Conservation (phyloP, 2,329 filamentous ascomycete species). For the Nemania sp. region DNA sequence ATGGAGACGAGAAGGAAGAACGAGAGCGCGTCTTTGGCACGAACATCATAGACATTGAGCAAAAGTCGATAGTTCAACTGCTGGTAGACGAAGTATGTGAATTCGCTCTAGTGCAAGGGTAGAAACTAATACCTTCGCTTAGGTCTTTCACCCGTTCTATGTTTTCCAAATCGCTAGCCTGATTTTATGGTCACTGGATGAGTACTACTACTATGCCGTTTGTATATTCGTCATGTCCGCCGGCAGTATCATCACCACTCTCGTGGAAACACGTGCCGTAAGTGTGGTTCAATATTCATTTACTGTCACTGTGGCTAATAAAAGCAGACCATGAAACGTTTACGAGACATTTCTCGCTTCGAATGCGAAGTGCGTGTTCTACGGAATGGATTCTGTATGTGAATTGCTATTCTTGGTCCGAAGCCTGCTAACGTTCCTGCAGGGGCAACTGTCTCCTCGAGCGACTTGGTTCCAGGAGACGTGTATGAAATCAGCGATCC, state of each 20-base stretch:
- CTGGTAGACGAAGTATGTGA: slow-evolving; percentile 77
- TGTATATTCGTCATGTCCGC: slow-evolving; percentile 96
- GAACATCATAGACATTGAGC: slow-evolving; percentile 90
- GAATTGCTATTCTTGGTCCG: neutral
- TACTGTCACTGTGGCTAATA: slow-evolving; percentile 15
- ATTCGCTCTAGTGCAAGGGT: neutral
- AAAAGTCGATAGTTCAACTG: slow-evolving; percentile 81
- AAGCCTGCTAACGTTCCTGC: slow-evolving; percentile 32
- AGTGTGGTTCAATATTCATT: slow-evolving; percentile 39
- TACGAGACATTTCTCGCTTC: slow-evolving; percentile 90
- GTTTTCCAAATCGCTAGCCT: slow-evolving; percentile 96
- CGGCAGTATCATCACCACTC: slow-evolving; percentile 85
- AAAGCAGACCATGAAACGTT: slow-evolving; percentile 76
- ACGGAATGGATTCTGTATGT: slow-evolving; percentile 87
- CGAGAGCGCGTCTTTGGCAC: slow-evolving; percentile 85
- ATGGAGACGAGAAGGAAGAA: slow-evolving; percentile 82
- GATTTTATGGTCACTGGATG: slow-evolving; percentile 89
- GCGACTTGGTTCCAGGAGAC: slow-evolving; percentile 90
- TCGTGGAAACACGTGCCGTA: slow-evolving; percentile 85
- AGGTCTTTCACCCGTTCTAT: slow-evolving; percentile 97
- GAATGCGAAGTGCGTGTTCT: slow-evolving; percentile 94
- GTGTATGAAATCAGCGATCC: slow-evolving; percentile 97
- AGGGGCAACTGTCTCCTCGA: slow-evolving; percentile 84
- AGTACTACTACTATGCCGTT: slow-evolving; percentile 96
- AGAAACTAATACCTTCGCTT: slow-evolving; percentile 24